These are phyloP conservation scores for Dipteronia sinensis DNA, from an alignment of 345 rosid species.

Conservation along the genomic window DNA sequence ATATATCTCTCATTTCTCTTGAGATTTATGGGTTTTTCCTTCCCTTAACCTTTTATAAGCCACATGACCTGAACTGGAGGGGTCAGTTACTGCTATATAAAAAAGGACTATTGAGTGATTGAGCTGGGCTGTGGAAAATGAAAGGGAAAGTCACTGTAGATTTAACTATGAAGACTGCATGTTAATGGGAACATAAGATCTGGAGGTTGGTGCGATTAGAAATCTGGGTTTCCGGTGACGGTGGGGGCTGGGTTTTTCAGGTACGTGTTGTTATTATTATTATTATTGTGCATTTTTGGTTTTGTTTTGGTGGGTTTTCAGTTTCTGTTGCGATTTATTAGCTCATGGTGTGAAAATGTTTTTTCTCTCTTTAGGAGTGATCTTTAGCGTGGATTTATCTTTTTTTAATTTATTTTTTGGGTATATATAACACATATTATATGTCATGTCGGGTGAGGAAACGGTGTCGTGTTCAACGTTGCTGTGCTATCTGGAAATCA, in stretches of 20 bases:
- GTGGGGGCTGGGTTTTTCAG: constrained; percentile 26
- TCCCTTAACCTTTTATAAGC: neutral
- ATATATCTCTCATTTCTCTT: constrained; percentile 6
- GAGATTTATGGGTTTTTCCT: constrained; percentile 13
- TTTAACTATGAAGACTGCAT: constrained; percentile 19
- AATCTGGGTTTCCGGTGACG: constrained; percentile 15
- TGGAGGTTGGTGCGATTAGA: constrained; percentile 33
- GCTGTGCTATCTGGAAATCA: constrained; percentile 21
- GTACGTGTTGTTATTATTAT: constrained; percentile 25
- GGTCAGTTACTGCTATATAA: constrained; percentile 7
- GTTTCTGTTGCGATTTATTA: constrained; percentile 8
- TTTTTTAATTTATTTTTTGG: neutral
- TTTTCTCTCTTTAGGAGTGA: constrained; percentile 7
- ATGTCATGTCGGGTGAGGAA: constrained; percentile 13
- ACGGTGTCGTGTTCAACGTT: constrained; percentile 28
- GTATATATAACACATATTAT: neutral
- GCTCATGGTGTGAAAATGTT: constrained; percentile 10
- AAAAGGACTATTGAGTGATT: neutral
- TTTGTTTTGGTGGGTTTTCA: constrained; percentile 19
- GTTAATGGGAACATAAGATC: constrained; percentile 41
- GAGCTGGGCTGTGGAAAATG: constrained; percentile 3
- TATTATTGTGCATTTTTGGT: constrained; percentile 19
- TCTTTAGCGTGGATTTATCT: neutral
- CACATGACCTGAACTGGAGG: neutral
- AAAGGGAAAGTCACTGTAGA: constrained; percentile 5